Conservation (phyloP, 2,329 filamentous ascomycete genomes). For the Hypoxylon sp. region DNA sequence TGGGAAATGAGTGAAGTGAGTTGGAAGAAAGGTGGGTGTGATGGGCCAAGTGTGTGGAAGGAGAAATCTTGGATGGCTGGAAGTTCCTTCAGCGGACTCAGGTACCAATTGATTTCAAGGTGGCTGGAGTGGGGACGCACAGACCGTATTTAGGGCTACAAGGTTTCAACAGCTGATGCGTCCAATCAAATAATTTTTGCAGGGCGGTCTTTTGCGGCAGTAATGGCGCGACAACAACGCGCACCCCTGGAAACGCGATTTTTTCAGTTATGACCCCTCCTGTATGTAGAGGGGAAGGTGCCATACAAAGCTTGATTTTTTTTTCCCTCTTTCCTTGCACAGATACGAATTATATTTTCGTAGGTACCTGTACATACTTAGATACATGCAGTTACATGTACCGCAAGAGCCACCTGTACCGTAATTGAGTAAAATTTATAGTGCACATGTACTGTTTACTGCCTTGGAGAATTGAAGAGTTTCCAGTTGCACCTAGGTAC, state of each 20-base stretch:
- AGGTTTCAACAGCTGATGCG: slow-evolving; percentile 7
- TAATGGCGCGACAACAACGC: slow-evolving; percentile 39
- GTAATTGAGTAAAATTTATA: too few species aligned
- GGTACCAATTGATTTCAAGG: slow-evolving; percentile 26
- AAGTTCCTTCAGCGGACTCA: not conserved
- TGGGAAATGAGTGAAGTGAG: slow-evolving; percentile 26
- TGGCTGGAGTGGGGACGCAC: slow-evolving; percentile 35
- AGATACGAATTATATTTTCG: too few species aligned
- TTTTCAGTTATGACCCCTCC: slow-evolving; percentile 23
- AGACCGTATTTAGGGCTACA: slow-evolving; percentile 42
- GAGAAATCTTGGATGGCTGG: slow-evolving; percentile 34
- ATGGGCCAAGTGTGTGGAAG: slow-evolving; percentile 7
- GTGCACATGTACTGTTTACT: too few species aligned
- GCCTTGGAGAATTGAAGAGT: too few species aligned
- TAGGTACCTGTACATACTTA: too few species aligned
- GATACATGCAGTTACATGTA: too few species aligned
- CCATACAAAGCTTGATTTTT: not conserved
- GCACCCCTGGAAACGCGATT: slow-evolving; percentile 32
- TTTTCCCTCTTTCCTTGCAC: not conserved
- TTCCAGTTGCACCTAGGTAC: not conserved
- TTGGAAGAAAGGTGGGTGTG: slow-evolving; percentile 22
- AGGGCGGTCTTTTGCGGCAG: slow-evolving; percentile 30
- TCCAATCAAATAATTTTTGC: slow-evolving; percentile 30
- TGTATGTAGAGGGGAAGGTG: not conserved
- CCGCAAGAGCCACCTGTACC: too few species aligned